These are phyloP conservation scores for Dactylella cylindrospora DNA, from an alignment of 2,329 filamentous ascomycete species.

Conservation along the genomic window DNA sequence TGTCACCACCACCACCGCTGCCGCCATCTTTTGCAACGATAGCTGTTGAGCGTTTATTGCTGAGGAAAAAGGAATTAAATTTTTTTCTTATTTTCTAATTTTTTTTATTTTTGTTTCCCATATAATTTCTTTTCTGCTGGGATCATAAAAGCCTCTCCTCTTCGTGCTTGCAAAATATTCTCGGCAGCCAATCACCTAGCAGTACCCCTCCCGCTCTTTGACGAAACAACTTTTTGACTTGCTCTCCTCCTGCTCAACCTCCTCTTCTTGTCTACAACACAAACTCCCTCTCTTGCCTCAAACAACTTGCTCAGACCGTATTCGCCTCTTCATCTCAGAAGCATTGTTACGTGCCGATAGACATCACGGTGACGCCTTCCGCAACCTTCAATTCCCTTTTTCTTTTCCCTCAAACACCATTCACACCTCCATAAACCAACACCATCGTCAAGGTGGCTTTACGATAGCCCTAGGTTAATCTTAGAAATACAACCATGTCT, in stretches of 20 bases:
- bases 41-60: no score
- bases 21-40: no score
- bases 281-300: slow-evolving; percentile 32
- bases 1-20: no score
- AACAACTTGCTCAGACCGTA: slow-evolving; percentile 16
- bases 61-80: not conserved
- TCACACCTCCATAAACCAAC: slow-evolving; percentile 5
- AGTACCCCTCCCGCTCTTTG: slow-evolving; percentile 7
- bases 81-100: not conserved
- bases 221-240: slow-evolving; percentile 5
- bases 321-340: slow-evolving; percentile 46
- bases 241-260: slow-evolving; percentile 44
- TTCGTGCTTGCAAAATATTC: slow-evolving; percentile 18
- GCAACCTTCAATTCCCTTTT: slow-evolving; percentile 44
- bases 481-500: slow-evolving; percentile 64
- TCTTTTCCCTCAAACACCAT: slow-evolving; percentile 45
- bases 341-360: slow-evolving; percentile 9
- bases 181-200: slow-evolving; percentile 40
- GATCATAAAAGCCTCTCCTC: not conserved
- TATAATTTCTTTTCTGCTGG: slow-evolving; percentile 31
- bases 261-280: slow-evolving; percentile 27
- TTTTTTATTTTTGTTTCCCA: not conserved
- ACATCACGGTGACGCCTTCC: not conserved
- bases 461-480: slow-evolving; percentile 29
- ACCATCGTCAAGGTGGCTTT: slow-evolving; percentile 40